Conservation (phyloP, 2,329 filamentous ascomycete genomes). For the Trichoderma pleuroti region DNA sequence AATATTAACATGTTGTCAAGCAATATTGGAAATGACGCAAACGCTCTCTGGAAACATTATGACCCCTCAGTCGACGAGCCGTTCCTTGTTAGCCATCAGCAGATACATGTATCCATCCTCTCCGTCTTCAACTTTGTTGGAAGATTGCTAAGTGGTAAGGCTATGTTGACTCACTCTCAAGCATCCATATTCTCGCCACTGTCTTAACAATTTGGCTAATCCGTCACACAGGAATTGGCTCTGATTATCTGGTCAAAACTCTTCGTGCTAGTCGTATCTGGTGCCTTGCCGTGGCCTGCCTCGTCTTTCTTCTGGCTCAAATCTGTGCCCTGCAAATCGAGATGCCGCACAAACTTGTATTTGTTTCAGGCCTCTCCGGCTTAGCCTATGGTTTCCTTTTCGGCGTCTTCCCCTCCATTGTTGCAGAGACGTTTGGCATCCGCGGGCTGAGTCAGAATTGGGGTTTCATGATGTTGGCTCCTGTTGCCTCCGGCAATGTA, state of each 20-base stretch:
- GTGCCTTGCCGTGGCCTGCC: slow-evolving; percentile 77
- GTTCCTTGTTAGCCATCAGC: slow-evolving; percentile 76
- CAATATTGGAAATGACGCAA: slow-evolving; percentile 89
- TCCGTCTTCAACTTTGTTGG: slow-evolving; percentile 84
- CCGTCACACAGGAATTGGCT: slow-evolving; percentile 66
- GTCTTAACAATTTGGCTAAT: background rate
- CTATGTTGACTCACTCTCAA: background rate
- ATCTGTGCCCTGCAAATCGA: slow-evolving; percentile 69
- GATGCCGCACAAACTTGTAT: slow-evolving; percentile 71
- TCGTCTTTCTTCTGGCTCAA: slow-evolving; percentile 77
- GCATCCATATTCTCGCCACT: background rate
- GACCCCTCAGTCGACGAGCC: slow-evolving; percentile 68
- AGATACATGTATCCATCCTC: slow-evolving; percentile 91
- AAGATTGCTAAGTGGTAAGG: slow-evolving; percentile 69
- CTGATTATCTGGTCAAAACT: slow-evolving; percentile 81
- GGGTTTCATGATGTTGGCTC: slow-evolving; percentile 89
- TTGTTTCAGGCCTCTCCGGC: slow-evolving; percentile 80
- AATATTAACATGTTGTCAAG: slow-evolving; percentile 41
- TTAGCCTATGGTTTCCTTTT: slow-evolving; percentile 92
- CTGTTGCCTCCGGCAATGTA: slow-evolving; percentile 81
- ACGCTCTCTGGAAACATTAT: slow-evolving; percentile 83
- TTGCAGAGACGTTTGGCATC: slow-evolving; percentile 88
- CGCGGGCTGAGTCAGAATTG: slow-evolving; percentile 89
- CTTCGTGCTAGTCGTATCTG: slow-evolving; percentile 80
- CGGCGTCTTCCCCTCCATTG: slow-evolving; percentile 85